Conservation (phyloP, 225 moss, liverwort and hornwort genomes). For the Pseudoscleropodium purum region DNA sequence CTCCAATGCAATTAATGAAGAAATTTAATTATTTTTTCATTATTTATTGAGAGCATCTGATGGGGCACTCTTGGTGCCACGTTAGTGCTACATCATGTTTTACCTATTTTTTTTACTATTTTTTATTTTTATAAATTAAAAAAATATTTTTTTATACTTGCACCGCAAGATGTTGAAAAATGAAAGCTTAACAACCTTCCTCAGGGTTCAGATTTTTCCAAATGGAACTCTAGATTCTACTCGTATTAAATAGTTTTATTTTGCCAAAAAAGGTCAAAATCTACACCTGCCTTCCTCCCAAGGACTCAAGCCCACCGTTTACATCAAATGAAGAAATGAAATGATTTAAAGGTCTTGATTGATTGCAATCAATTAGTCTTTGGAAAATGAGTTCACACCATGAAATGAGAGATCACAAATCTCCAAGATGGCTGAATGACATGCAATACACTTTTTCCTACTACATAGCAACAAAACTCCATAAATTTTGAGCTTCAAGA, state of each 20-base stretch:
- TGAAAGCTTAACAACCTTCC: no score
- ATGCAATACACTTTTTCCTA: neutral
- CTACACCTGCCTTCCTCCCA: neutral
- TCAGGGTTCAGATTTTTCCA: no score
- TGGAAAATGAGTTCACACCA: neutral
- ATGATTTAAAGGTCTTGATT: neutral
- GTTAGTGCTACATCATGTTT: no score
- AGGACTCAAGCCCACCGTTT: fast-evolving
- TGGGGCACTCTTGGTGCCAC: no score
- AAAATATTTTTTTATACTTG: no score
- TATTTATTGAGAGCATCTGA: no score
- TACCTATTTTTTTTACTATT: no score
- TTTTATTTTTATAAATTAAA: no score
- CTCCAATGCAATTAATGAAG: no score
- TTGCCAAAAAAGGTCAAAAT: neutral
- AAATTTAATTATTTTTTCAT: no score
- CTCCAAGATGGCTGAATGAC: neutral
- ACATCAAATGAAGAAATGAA: neutral
- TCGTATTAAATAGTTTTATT: neutral
- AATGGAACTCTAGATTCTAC: neutral
- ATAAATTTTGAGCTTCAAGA: neutral
- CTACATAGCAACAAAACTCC: neutral
- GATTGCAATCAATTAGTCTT: fast-evolving
- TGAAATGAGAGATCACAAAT: neutral
- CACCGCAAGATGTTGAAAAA: no score